phyloP scores from a whole-genome alignment of 208 protist genomes.

The Trypanosoma avium region DNA sequence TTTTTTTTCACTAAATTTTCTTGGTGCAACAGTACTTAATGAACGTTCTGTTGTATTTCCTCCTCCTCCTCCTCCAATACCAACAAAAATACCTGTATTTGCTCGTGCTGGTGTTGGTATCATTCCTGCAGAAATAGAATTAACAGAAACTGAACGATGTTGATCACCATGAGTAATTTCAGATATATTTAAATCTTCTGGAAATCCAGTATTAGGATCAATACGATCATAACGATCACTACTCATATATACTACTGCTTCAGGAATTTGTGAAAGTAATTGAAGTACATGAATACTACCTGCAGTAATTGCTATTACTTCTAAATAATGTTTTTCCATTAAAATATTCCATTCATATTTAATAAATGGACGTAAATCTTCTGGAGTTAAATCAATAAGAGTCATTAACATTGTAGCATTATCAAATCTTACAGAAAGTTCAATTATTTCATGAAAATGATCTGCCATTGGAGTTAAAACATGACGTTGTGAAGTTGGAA shows the following conservation, averaged over 20 bases:
- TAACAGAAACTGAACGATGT: not conserved
- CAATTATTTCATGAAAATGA: conserved; percentile 55
- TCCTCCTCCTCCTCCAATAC: too few relatives aligned
- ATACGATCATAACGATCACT: conserved; percentile 77
- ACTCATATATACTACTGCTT: conserved; percentile 32
- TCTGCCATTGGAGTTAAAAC: conserved; percentile 19
- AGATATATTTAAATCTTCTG: conserved; percentile 29
- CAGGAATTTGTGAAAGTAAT: conserved; percentile 32
- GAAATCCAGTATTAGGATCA: conserved; percentile 58
- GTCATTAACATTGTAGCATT: conserved; percentile 46
- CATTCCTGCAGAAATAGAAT: not conserved
- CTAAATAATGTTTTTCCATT: conserved; percentile 52
- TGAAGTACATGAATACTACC: conserved; percentile 48
- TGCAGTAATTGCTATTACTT: conserved; percentile 69
- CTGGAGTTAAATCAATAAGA: conserved; percentile 42
- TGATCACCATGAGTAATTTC: not conserved
- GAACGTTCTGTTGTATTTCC: too few relatives aligned
- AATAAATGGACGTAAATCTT: conserved; percentile 7
- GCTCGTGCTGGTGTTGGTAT: too few relatives aligned
- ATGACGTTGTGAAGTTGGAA: conserved; percentile 19
- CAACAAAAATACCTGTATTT: too few relatives aligned
- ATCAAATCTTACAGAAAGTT: conserved; percentile 78
- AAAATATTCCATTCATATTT: conserved; percentile 29
- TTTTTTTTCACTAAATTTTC: too few relatives aligned
- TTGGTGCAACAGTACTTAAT: too few relatives aligned